Conservation (phyloP, 2,329 filamentous ascomycete species). For the Xylaria sp. region DNA sequence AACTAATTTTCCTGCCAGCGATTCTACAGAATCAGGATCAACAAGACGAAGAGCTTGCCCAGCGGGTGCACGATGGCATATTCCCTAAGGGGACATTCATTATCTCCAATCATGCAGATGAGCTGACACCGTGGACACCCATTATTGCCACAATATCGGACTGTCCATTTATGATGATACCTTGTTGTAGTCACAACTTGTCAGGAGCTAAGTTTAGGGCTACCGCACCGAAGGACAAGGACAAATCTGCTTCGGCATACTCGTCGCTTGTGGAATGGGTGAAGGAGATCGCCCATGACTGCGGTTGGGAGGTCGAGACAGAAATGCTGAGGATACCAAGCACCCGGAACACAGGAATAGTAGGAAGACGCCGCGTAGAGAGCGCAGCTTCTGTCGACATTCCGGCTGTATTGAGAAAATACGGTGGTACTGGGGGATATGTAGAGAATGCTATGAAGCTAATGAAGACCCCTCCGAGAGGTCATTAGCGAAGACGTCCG, state of each 20-base stretch:
- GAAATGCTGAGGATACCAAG: constrained; percentile 92
- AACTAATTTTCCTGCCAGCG: constrained; percentile 62
- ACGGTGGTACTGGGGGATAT: constrained; percentile 68
- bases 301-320: constrained; percentile 81
- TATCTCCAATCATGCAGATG: constrained; percentile 96
- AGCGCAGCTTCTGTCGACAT: constrained; percentile 53
- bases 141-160: constrained; percentile 80
- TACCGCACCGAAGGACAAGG: constrained; percentile 62
- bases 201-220: constrained; percentile 80
- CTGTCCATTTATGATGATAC: constrained; percentile 90
- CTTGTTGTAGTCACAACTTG: constrained; percentile 92
- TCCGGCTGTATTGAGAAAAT: constrained; percentile 58
- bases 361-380: constrained; percentile 68
- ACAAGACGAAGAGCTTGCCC: constrained; percentile 38
- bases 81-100: constrained; percentile 86
- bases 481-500: constrained; percentile 50
- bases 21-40: constrained; percentile 48
- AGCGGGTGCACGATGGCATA: constrained; percentile 65
- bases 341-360: constrained; percentile 84
- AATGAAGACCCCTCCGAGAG: constrained; percentile 59
- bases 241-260: constrained; percentile 75
- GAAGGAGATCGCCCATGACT: constrained; percentile 72
- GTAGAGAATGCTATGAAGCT: constrained; percentile 70
- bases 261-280: constrained; percentile 86
- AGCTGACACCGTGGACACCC: constrained; percentile 95